phyloP scores from a whole-genome alignment of 768 basidiomycete genomes.

The Termitomyces sp. region DNA sequence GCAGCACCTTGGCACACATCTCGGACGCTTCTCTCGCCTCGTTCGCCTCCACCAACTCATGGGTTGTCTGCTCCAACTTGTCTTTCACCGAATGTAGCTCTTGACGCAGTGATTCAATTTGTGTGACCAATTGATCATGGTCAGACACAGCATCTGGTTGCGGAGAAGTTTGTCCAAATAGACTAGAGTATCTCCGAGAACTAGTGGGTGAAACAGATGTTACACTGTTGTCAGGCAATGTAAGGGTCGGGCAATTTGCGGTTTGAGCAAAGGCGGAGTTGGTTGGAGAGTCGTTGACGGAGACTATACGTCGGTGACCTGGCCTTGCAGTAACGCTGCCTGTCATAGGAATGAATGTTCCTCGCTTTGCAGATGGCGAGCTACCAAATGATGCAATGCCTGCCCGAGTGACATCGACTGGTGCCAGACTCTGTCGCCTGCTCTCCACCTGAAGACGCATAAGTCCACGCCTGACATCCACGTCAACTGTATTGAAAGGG shows the following conservation, averaged over 20 bases:
- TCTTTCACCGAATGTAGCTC: constrained; percentile 52
- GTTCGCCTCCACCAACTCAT: constrained; percentile 67
- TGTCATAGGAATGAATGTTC: constrained; percentile 70
- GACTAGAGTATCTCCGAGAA: constrained; percentile 40
- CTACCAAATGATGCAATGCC: constrained; percentile 15
- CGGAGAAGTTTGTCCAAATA: constrained; percentile 47
- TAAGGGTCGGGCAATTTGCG: constrained; percentile 26
- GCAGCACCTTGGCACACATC: constrained; percentile 72
- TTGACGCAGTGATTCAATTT: constrained; percentile 52
- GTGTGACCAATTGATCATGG: constrained; percentile 20
- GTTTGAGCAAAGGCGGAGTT: constrained; percentile 27
- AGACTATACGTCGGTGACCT: constrained; percentile 67
- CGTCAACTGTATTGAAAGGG: background rate
- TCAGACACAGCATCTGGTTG: constrained; percentile 23
- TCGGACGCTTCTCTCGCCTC: constrained; percentile 89
- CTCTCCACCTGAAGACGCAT: constrained; percentile 84
- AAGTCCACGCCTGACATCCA: constrained; percentile 57
- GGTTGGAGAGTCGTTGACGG: constrained; percentile 58
- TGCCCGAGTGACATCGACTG: constrained; percentile 54
- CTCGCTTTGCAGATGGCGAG: constrained; percentile 41
- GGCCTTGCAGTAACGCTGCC: constrained; percentile 41
- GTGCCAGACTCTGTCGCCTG: constrained; percentile 50
- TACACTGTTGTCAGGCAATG: constrained; percentile 25
- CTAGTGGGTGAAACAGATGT: constrained; percentile 18
- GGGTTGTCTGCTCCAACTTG: constrained; percentile 57